These are phyloP conservation scores for Candida cerambycidarum DNA, from an alignment of 805 yeast species.

Conservation along the genomic window DNA sequence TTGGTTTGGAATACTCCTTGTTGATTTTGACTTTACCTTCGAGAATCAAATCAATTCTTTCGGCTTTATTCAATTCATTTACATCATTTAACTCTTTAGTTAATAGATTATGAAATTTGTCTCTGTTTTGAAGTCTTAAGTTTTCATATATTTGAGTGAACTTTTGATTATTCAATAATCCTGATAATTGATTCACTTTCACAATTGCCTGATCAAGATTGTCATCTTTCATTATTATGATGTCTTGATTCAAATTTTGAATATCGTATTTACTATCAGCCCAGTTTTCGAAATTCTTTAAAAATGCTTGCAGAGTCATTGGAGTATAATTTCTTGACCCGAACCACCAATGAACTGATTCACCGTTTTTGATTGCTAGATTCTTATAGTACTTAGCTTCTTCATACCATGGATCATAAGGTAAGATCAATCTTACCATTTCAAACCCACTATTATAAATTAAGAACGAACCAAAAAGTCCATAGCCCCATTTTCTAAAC, in stretches of 20 bases:
- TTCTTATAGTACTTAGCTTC: slow-evolving; percentile 59
- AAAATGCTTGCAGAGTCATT: slow-evolving; percentile 43
- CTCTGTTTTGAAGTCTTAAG: slow-evolving; percentile 18
- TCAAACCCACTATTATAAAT: slow-evolving; percentile 60
- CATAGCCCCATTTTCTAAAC: slow-evolving; percentile 18
- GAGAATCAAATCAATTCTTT: slow-evolving; percentile 31
- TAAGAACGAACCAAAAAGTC: slow-evolving; percentile 41
- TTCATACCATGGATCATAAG: slow-evolving; percentile 69
- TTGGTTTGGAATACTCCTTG: slow-evolving; percentile 34
- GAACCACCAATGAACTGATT: slow-evolving; percentile 58
- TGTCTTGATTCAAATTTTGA: slow-evolving; percentile 2
- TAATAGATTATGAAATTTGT: slow-evolving; percentile 21
- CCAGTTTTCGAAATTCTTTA: slow-evolving; percentile 21
- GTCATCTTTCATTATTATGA: background rate
- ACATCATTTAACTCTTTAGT: slow-evolving; percentile 28
- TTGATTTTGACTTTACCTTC: slow-evolving; percentile 31
- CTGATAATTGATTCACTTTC: slow-evolving; percentile 4
- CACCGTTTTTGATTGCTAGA: slow-evolving; percentile 49
- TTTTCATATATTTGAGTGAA: slow-evolving; percentile 29
- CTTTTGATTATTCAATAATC: slow-evolving; percentile 19
- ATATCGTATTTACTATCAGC: slow-evolving; percentile 3
- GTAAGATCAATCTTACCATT: slow-evolving; percentile 45
- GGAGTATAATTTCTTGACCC: slow-evolving; percentile 64
- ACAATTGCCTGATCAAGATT: background rate
- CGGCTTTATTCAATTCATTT: slow-evolving; percentile 37